These are phyloP conservation scores for Aspergillus neoniger DNA, from an alignment of 2,329 filamentous ascomycete genomes.

Conservation along the genomic window DNA sequence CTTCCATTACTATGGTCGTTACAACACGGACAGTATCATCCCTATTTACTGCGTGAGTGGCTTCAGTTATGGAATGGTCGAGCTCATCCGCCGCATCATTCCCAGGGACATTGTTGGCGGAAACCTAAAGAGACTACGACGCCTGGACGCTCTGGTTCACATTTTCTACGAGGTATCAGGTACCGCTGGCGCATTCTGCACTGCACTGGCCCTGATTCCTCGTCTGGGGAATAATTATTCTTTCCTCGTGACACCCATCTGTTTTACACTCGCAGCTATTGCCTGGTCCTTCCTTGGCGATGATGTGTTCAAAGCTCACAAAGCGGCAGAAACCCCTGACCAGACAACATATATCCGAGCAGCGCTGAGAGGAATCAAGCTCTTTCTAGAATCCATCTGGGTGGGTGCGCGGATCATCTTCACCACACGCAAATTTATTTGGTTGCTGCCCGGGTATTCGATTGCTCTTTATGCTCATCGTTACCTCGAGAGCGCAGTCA, in stretches of 20 bases:
- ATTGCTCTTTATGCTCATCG: slow-evolving; percentile 19
- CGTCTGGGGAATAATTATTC: slow-evolving; percentile 20
- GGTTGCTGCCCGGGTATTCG: slow-evolving; percentile 19
- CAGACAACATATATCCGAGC: slow-evolving; percentile 16
- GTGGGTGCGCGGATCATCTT: slow-evolving; percentile 18
- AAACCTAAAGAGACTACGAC: slow-evolving; percentile 18
- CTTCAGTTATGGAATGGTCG: slow-evolving; percentile 20
- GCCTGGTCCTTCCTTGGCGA: slow-evolving; percentile 19
- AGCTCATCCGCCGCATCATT: slow-evolving; percentile 21
- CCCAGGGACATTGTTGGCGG: slow-evolving; percentile 19
- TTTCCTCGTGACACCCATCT: slow-evolving; percentile 18
- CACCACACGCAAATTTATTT: slow-evolving; percentile 20
- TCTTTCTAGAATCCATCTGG: slow-evolving; percentile 20
- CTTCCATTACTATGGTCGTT: slow-evolving; percentile 20
- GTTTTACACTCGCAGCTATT: slow-evolving; percentile 13
- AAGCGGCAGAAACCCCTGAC: slow-evolving; percentile 1
- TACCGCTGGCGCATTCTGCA: slow-evolving; percentile 18
- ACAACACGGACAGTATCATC: slow-evolving; percentile 20
- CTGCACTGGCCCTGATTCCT: slow-evolving; percentile 18
- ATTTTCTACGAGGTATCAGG: slow-evolving; percentile 20
- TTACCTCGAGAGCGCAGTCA: slow-evolving; percentile 19
- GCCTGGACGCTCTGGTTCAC: slow-evolving; percentile 18
- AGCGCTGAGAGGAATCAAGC: slow-evolving; percentile 12
- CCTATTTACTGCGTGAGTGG: slow-evolving; percentile 20
- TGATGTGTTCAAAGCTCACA: slow-evolving; percentile 6